Evolutionary conservation across 352 stramenopile genomes (phyloP).

Genomic region (Pythium folliculosum): DNA sequence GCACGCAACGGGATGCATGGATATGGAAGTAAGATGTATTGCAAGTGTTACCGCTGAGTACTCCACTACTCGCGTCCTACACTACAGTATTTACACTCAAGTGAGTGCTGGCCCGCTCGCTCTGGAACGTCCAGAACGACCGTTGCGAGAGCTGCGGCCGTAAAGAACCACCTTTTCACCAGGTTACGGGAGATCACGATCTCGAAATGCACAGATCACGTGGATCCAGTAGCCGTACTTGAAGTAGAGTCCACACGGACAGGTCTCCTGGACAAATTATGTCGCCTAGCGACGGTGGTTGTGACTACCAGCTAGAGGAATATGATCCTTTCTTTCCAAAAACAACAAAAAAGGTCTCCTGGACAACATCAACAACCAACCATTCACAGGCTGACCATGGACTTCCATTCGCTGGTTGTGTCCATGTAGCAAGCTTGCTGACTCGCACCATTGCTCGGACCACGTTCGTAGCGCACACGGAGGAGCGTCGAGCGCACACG

Average conservation of each 20-base stretch:
- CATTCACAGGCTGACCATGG: neutral
- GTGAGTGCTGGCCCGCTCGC: neutral
- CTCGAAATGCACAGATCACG: constrained; percentile 5
- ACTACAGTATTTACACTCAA: neutral
- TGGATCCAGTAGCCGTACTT: constrained; percentile 13
- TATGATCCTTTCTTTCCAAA: no score
- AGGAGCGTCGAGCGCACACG: constrained; percentile 1
- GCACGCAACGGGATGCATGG: no score
- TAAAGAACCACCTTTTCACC: neutral
- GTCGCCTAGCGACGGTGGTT: no score
- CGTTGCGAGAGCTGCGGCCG: neutral
- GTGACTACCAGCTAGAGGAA: no score
- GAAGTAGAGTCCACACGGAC: neutral
- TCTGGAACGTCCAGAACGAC: neutral
- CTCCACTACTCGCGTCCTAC: no score
- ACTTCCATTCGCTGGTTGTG: constrained; percentile 13
- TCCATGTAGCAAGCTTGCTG: neutral
- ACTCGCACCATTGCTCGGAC: neutral
- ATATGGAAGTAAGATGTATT: no score
- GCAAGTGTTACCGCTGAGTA: no score
- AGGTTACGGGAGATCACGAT: neutral
- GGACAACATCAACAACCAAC: constrained; percentile 1
- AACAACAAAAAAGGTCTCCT: no score
- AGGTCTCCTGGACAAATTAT: neutral
- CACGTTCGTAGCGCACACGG: neutral